Evolutionary conservation across 208 protist species (phyloP), one percentile per base, ranked within the genome.

Genomic region (Trypanosoma conorhini): DNA sequence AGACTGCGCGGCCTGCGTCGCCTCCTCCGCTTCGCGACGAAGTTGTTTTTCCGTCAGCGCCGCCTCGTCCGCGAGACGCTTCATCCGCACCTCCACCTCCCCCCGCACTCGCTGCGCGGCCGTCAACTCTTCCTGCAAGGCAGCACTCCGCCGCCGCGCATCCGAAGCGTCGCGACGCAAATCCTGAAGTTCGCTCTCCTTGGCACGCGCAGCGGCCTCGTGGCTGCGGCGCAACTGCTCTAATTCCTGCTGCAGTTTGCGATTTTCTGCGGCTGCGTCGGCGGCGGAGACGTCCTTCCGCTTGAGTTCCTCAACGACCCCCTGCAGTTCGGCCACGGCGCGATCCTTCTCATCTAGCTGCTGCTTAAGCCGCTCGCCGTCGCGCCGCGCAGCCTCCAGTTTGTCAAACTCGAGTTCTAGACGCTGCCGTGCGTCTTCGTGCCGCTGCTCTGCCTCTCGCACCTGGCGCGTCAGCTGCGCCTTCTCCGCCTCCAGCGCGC

Each of bases 151-250:
- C 26, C 77, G 72, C 26, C 74, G 80, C 44, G 71, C 58, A 72
- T 89, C 80, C 19, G 76, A 68, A 42, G 85, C 44, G 5, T 92
- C 83, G 2, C 68, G 63, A 5, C 79, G 74, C 24, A 77, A 38
- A 63, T 83, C 63, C 55, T 86, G 79, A 50, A 88, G 46, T 57
- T 95, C 85, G 1, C 35, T 48, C 24, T 89, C 85, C 70, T 89
- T 92, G 3, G 77, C 61, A 5, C 74, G 72, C 13, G 85, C 15
- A 8, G 74, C 67, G 19, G 77, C 40, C 57, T 77, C 67, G 44
- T 86, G 70, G 44, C 81, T 73, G 54, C 62, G 46, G 13, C 76
- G 77, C 13, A 62, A 58, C 61, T 69, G 66, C 71, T 90, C 86
- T 33, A 76, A 58, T 57, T 91, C 83, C n/a, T 77, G 75, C 33